phyloP scores from a whole-genome alignment of 208 protist genomes.

The Perkinsela sp. region DNA sequence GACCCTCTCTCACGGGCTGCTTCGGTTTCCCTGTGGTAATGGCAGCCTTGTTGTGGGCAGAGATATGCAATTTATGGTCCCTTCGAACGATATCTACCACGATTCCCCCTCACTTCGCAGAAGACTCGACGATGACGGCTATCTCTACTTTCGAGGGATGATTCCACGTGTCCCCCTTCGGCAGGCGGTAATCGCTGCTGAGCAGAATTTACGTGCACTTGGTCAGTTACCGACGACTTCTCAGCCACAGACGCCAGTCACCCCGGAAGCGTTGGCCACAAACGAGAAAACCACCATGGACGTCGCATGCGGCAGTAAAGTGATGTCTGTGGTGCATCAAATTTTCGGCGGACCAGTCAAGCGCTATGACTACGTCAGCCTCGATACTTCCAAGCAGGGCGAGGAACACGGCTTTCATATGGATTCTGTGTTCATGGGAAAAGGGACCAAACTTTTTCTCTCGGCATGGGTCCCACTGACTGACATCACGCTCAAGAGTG shows the following conservation, averaged over 20 bases:
- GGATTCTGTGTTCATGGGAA: slow-evolving; percentile 29
- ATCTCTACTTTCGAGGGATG: slow-evolving; percentile 47
- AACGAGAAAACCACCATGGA: slow-evolving; percentile 16
- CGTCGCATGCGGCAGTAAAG: slow-evolving; percentile 18
- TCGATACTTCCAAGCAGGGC: slow-evolving; percentile 24
- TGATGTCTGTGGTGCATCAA: slow-evolving; percentile 40
- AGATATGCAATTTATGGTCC: slow-evolving; percentile 23
- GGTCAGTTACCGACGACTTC: not conserved
- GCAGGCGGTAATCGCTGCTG: slow-evolving; percentile 13
- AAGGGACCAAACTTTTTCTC: slow-evolving; percentile 37
- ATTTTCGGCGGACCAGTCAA: slow-evolving; percentile 43
- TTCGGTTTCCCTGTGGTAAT: slow-evolving; percentile 22
- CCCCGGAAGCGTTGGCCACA: slow-evolving; percentile 13
- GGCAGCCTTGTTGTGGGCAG: slow-evolving; percentile 17
- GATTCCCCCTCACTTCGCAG: slow-evolving; percentile 34
- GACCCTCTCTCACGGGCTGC: slow-evolving; percentile 12
- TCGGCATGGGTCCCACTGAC: slow-evolving; percentile 33
- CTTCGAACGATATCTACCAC: slow-evolving; percentile 55
- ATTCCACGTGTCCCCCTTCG: slow-evolving; percentile 10
- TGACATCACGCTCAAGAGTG: slow-evolving; percentile 38
- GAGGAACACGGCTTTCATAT: slow-evolving; percentile 37
- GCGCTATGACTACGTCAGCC: slow-evolving; percentile 15
- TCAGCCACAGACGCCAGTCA: slow-evolving; percentile 7
- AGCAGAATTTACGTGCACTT: slow-evolving; percentile 16
- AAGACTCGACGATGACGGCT: slow-evolving; percentile 40